Conservation (phyloP, 768 basidiomycete species). For the Cystobasidium tubakii region DNA sequence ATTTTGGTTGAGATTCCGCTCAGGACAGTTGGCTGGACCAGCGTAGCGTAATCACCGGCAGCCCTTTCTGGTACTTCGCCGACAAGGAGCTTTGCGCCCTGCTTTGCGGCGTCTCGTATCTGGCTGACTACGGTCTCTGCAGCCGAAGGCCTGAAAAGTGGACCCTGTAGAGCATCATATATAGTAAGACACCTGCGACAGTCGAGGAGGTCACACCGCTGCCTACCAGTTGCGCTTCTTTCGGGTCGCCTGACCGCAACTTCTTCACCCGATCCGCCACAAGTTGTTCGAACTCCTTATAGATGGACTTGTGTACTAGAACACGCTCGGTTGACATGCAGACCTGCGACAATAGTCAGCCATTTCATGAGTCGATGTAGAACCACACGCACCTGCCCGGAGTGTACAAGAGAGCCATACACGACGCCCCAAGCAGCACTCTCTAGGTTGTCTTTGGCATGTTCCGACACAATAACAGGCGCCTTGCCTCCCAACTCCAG, state of each 20-base stretch:
- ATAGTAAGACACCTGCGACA: constrained; percentile 37
- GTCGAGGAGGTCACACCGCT: not conserved
- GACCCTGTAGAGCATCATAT: constrained; percentile 48
- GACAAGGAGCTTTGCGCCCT: constrained; percentile 54
- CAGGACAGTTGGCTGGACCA: constrained; percentile 58
- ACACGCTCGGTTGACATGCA: constrained; percentile 62
- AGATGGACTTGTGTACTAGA: constrained; percentile 54
- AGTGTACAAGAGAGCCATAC: constrained; percentile 53
- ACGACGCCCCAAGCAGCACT: constrained; percentile 57
- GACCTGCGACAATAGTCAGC: constrained; percentile 49
- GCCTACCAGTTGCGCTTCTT: not conserved
- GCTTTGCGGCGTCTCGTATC: constrained; percentile 53
- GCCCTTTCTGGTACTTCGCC: constrained; percentile 53
- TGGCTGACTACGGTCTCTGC: constrained; percentile 54
- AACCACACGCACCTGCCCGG: constrained; percentile 49
- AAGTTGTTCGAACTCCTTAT: constrained; percentile 50
- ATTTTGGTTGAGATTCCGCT: constrained; percentile 55
- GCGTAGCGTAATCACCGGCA: constrained; percentile 40
- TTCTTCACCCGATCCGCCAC: constrained; percentile 49
- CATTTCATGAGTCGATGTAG: not conserved
- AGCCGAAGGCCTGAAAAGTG: constrained; percentile 54
- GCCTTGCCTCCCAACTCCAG: constrained; percentile 51
- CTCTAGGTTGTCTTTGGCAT: constrained; percentile 55
- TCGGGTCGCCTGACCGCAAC: constrained; percentile 52
- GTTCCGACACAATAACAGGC: constrained; percentile 48